A percentile compares a stretch with the other conserved stretches of the same genome.
Conservation (phyloP, 2,329 filamentous ascomycete genomes). For the Botrytis elliptica region DNA sequence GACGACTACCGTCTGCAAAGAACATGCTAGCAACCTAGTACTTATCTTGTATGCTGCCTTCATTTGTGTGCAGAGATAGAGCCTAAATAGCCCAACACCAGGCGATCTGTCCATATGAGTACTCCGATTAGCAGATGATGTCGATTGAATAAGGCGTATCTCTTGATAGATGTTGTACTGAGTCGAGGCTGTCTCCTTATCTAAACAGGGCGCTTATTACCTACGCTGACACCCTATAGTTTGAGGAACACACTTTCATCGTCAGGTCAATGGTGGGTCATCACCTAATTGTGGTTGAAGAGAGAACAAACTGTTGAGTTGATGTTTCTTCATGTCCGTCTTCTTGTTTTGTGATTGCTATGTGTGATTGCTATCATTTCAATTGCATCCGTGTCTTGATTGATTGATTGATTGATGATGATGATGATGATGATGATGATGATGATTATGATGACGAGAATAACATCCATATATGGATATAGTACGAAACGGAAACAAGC, state of each 20-base stretch:
- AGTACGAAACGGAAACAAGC: neutral
- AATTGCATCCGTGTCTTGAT: neutral
- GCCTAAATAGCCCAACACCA: neutral
- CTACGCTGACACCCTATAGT: slow-evolving; percentile 16
- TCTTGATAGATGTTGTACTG: neutral
- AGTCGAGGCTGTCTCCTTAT: neutral
- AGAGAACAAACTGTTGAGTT: neutral
- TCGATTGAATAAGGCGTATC: neutral
- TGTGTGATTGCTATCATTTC: neutral
- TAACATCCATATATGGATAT: neutral
- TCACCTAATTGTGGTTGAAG: neutral
- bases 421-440: neutral
- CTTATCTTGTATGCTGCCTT: neutral
- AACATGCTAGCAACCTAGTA: neutral
- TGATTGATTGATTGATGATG: neutral
- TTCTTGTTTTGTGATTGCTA: neutral
- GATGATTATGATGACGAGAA: neutral
- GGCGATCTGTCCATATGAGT: neutral
- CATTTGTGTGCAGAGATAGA: neutral
- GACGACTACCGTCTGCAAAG: slow-evolving; percentile 6
- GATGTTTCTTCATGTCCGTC: neutral
- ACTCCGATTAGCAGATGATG: neutral
- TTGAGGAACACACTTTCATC: neutral
- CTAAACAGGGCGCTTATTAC: slow-evolving; percentile 15
- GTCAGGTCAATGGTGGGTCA: neutral